These are phyloP conservation scores for Colletotrichum brevisporum DNA, from an alignment of 2,329 filamentous ascomycete species.

Conservation along the genomic window DNA sequence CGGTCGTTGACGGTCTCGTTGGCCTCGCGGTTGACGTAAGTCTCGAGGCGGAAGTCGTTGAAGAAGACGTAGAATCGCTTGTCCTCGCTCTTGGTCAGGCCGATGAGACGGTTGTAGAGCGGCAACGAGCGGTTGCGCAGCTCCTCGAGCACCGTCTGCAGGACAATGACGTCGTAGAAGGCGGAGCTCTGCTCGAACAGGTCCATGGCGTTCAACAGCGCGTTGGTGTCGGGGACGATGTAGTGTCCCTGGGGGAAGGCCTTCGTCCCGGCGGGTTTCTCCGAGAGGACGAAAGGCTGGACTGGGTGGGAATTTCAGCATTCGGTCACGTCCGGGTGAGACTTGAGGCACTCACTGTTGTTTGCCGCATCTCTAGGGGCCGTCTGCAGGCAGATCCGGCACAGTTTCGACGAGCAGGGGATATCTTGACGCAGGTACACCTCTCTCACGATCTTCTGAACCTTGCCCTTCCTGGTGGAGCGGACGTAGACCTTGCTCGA, in stretches of 20 bases:
- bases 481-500: slow-evolving; percentile 97
- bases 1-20: slow-evolving; percentile 96
- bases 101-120: slow-evolving; percentile 92
- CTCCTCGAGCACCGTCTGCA: slow-evolving; percentile 97
- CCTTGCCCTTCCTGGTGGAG: slow-evolving; percentile 95
- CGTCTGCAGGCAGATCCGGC: slow-evolving; percentile 78
- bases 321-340: not conserved
- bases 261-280: slow-evolving; percentile 87
- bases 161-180: slow-evolving; percentile 96
- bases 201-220: slow-evolving; percentile 95
- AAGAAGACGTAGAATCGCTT: slow-evolving; percentile 99
- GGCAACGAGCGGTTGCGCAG: slow-evolving; percentile 93
- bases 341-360: slow-evolving; percentile 68
- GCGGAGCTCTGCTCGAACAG: slow-evolving; percentile 92
- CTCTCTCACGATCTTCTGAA: slow-evolving; percentile 98
- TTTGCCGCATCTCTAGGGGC: slow-evolving; percentile 86
- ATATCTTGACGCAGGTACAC: slow-evolving; percentile 97
- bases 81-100: slow-evolving; percentile 93
- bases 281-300: slow-evolving; percentile 88
- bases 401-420: slow-evolving; percentile 94
- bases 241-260: slow-evolving; percentile 91
- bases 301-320: slow-evolving; percentile 61
- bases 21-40: slow-evolving; percentile 80
- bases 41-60: slow-evolving; percentile 97
- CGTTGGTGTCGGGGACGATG: slow-evolving; percentile 95